These are phyloP conservation scores for Ascosphaera aggregata DNA, from an alignment of 2,329 filamentous ascomycete species.

Conservation along the genomic window DNA sequence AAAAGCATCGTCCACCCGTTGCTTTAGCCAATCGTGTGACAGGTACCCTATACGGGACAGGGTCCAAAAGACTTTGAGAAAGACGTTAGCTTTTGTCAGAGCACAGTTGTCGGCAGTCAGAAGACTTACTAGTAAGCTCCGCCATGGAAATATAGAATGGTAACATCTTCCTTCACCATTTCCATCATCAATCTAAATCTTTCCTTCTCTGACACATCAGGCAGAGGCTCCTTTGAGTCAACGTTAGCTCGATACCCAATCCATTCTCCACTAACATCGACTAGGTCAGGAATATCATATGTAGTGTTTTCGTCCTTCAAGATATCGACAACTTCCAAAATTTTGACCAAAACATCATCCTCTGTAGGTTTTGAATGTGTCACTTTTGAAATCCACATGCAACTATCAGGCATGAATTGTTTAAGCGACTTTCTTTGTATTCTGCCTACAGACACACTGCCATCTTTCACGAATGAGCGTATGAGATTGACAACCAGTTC, in stretches of 20 bases:
- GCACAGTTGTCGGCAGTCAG: neutral
- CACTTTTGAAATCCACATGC: slow-evolving; percentile 59
- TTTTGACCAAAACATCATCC: slow-evolving; percentile 18
- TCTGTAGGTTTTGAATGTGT: slow-evolving; percentile 35
- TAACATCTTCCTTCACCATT: slow-evolving; percentile 17
- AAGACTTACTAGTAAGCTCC: slow-evolving; percentile 22
- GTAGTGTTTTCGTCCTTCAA: slow-evolving; percentile 17
- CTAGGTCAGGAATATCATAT: slow-evolving; percentile 15
- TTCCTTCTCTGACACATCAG: slow-evolving; percentile 19
- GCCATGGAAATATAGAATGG: slow-evolving; percentile 24
- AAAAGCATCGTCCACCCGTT: slow-evolving; percentile 18
- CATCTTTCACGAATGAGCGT: slow-evolving; percentile 34
- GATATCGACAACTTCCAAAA: slow-evolving; percentile 17
- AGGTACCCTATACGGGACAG: slow-evolving; percentile 18
- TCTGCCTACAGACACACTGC: slow-evolving; percentile 29
- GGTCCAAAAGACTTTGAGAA: slow-evolving; percentile 18
- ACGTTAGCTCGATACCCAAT: slow-evolving; percentile 20
- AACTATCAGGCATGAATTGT: slow-evolving; percentile 15
- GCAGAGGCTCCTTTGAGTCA: slow-evolving; percentile 14
- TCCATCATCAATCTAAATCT: slow-evolving; percentile 19
- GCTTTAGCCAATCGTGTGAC: slow-evolving; percentile 17
- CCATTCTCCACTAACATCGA: slow-evolving; percentile 22
- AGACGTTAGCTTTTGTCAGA: neutral
- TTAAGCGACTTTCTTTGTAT: slow-evolving; percentile 29
- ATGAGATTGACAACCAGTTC: slow-evolving; percentile 49